These are phyloP conservation scores for Backusella tarrabulga DNA, from an alignment of 192 early-diverging fungal species.

Conservation along the genomic window DNA sequence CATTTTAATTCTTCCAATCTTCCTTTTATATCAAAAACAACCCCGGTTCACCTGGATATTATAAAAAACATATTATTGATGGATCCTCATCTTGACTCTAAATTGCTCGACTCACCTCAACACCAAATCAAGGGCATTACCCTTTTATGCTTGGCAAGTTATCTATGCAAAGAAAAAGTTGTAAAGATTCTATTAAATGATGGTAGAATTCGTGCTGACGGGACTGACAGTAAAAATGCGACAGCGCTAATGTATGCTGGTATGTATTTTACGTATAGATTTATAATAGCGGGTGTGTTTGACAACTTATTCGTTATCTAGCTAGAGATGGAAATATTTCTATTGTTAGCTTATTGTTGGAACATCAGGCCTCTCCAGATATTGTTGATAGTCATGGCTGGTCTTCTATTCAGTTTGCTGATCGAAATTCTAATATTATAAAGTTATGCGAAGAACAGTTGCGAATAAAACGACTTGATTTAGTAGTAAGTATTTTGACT, in stretches of 20 bases:
- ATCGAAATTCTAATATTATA: conserved; percentile 55
- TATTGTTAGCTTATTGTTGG: conserved; percentile 50
- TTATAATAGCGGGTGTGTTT: background rate
- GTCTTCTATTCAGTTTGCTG: conserved; percentile 63
- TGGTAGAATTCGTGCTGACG: conserved; percentile 58
- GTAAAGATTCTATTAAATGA: conserved; percentile 57
- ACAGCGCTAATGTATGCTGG: conserved; percentile 73
- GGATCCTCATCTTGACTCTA: conserved; percentile 43
- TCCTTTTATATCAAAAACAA: conserved; percentile 51
- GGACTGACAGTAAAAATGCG: conserved; percentile 59
- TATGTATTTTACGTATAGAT: conserved; percentile 23
- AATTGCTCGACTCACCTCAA: conserved; percentile 57
- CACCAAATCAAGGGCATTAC: conserved; percentile 62
- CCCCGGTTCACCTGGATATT: conserved; percentile 49
- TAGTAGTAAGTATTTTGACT: conserved; percentile 30
- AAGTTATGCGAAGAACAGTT: conserved; percentile 52
- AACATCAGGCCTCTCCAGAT: conserved; percentile 51
- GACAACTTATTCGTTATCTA: background rate
- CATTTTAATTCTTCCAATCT: conserved; percentile 55
- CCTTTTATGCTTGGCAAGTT: conserved; percentile 64
- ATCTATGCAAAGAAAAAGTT: conserved; percentile 61
- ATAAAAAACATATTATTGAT: conserved; percentile 48
- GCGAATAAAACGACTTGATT: conserved; percentile 40
- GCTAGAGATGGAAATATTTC: conserved; percentile 61
- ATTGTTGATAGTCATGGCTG: conserved; percentile 61